Conservation (phyloP, 2,329 filamentous ascomycete species). For the Ophiostoma sp. region DNA sequence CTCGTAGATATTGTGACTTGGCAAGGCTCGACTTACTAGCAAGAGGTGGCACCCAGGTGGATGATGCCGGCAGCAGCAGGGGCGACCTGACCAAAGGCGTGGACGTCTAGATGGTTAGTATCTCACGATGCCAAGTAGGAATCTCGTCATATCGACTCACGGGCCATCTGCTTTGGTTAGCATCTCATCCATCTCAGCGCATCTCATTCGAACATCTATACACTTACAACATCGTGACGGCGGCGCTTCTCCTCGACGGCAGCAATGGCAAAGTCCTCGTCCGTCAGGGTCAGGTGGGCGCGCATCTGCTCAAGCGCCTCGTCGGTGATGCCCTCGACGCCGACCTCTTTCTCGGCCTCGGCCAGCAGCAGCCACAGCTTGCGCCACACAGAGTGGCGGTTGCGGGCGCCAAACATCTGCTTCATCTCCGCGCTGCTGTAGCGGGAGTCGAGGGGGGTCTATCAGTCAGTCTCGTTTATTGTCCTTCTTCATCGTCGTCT, state of each 20-base stretch:
- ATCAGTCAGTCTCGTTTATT: constrained; percentile 34
- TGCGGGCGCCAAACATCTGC: constrained; percentile 71
- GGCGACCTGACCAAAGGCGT: constrained; percentile 67
- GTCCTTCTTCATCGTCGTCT: no score
- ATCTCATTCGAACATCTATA: not conserved
- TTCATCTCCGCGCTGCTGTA: constrained; percentile 75
- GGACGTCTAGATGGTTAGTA: constrained; percentile 49
- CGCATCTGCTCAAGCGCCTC: constrained; percentile 74
- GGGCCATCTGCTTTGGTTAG: constrained; percentile 7
- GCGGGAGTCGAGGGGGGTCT: constrained; percentile 64
- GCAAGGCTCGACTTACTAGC: constrained; percentile 34
- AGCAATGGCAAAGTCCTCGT: constrained; percentile 65
- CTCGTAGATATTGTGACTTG: not conserved
- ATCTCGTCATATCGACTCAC: not conserved
- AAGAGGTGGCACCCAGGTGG: constrained; percentile 62
- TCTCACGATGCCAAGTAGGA: not conserved
- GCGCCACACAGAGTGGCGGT: constrained; percentile 72
- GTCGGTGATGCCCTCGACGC: constrained; percentile 62
- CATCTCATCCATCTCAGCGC: not conserved
- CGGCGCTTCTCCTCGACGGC: constrained; percentile 69
- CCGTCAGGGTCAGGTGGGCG: constrained; percentile 44
- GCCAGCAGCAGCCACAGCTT: constrained; percentile 82
- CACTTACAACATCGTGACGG: constrained; percentile 46
- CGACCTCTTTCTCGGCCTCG: constrained; percentile 74
- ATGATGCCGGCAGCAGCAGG: constrained; percentile 79